Conservation (phyloP, 2,329 filamentous ascomycete species). For the Fusarium agapanthi region DNA sequence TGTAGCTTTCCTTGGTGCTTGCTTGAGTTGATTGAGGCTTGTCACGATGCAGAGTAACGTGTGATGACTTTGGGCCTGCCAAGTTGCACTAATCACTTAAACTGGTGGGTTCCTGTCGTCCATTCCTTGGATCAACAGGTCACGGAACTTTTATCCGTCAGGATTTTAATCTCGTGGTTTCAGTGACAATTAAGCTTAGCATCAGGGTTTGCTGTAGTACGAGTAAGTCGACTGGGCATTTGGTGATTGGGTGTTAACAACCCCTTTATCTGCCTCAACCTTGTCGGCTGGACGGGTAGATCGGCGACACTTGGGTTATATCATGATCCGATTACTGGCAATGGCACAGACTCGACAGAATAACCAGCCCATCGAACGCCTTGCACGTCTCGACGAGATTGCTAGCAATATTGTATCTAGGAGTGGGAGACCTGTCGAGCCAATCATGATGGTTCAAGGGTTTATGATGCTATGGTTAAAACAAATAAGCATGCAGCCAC, state of each 20-base stretch:
- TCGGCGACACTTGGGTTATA: conserved; percentile 7
- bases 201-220: conserved; percentile 7
- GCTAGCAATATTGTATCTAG: background rate
- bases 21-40: conserved; percentile 1
- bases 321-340: background rate
- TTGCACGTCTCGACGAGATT: background rate
- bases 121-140: background rate
- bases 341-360: background rate
- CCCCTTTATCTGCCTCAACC: background rate
- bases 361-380: background rate
- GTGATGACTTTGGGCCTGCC: conserved; percentile 15
- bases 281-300: conserved; percentile 19
- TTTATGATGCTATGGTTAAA: conserved; percentile 19
- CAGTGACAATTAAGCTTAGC: conserved; percentile 16
- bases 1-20: background rate
- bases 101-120: background rate
- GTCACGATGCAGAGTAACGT: conserved; percentile 22
- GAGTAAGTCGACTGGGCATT: background rate
- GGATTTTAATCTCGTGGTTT: background rate
- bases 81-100: conserved; percentile 8
- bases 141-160: background rate
- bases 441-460: conserved; percentile 14
- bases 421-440: background rate
- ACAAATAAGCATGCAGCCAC: conserved; percentile 43
- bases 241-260: background rate